Evolutionary conservation across 192 early-diverging fungal species (phyloP), one percentile per base, ranked within the genome.

Genomic region (Backusella psychrophila): DNA sequence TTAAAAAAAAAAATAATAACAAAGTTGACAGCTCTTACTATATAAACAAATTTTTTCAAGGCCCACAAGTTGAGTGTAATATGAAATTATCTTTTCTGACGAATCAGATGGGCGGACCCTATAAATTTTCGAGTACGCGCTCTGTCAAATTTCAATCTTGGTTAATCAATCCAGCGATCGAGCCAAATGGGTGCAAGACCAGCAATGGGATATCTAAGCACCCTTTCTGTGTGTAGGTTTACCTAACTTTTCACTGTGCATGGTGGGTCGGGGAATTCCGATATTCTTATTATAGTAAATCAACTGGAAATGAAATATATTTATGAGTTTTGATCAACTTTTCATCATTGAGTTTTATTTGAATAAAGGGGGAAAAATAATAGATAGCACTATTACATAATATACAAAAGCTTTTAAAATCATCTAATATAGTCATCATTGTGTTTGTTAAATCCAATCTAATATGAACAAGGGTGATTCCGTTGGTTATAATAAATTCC

Each of bases 71-170:
- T 63, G 56, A 63, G 26, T 63, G 9, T 63, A 63, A 29, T 63
- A 23, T 63, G 4, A 4, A 1, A 12, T 63, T 63, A n/a, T 14
- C 56, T 29, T 63, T 29, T 1, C 14, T 63, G 23, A 29, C 26
- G 4, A 63, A 29, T 29, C 56, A 29, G 56, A 63, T 29, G 8
- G 4, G 9, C 11, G 23, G 0, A 63, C 6, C 12, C 0, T 1
- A 11, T 3, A 29, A 12, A 63, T 4, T 1, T 63, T 63, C 4
- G 56, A 63, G 56, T 63, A 63, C 21, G 56, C 56, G 56, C 56
- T 63, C 56, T 63, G 56, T 63, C 56, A 63, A 63, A 63, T 63
- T 63, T 63, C 56, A 29, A 63, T 63, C 56, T 63, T 63, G 56
- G 56, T 63, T 63, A 63, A 63, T 63, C 26, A 63, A 63, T 63